These are phyloP conservation scores for Microdochium trichocladiopsis DNA, from an alignment of 2,329 filamentous ascomycete species.

Conservation along the genomic window DNA sequence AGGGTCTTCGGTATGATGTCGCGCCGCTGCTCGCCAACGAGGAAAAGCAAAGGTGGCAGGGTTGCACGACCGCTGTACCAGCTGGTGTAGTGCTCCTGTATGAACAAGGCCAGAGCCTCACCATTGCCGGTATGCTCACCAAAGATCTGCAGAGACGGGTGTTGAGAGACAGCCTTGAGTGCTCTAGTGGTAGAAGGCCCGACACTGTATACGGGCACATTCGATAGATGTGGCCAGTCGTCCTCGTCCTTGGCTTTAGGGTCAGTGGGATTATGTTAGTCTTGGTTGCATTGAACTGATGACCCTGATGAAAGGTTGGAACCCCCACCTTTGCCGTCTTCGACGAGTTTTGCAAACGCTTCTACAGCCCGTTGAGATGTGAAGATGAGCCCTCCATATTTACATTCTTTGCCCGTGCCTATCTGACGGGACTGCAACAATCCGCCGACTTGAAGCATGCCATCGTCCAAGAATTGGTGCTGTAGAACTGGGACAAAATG, in stretches of 20 bases:
- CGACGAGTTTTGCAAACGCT: conserved; percentile 59
- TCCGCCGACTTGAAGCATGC: conserved; percentile 43
- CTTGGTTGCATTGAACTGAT: too few species aligned
- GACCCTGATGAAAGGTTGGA: too few species aligned
- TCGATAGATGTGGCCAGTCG: conserved; percentile 45
- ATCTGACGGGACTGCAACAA: conserved; percentile 40
- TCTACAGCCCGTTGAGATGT: conserved; percentile 81
- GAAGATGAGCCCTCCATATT: conserved; percentile 74
- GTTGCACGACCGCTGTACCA: conserved; percentile 34
- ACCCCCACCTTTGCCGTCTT: conserved; percentile 37
- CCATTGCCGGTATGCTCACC: conserved; percentile 83
- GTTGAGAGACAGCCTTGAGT: conserved; percentile 47
- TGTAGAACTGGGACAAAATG: conserved; percentile 71
- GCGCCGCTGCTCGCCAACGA: conserved; percentile 82
- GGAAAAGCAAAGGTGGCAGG: conserved; percentile 68
- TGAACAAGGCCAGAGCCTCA: conserved; percentile 69
- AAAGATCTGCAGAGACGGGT: conserved; percentile 53
- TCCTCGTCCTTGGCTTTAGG: conserved; percentile 9
- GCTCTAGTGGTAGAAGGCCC: conserved; percentile 75
- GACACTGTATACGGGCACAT: conserved; percentile 66
- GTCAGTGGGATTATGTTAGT: conserved; percentile 27
- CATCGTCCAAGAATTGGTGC: conserved; percentile 57
- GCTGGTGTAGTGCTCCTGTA: conserved; percentile 66
- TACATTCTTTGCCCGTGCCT: conserved; percentile 21
- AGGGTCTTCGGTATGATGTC: conserved; percentile 85